A percentile compares a stretch with the other conserved stretches of the same genome.
phyloP scores from a whole-genome alignment of 352 stramenopile genomes.

The Globisporangium megalacanthum region DNA sequence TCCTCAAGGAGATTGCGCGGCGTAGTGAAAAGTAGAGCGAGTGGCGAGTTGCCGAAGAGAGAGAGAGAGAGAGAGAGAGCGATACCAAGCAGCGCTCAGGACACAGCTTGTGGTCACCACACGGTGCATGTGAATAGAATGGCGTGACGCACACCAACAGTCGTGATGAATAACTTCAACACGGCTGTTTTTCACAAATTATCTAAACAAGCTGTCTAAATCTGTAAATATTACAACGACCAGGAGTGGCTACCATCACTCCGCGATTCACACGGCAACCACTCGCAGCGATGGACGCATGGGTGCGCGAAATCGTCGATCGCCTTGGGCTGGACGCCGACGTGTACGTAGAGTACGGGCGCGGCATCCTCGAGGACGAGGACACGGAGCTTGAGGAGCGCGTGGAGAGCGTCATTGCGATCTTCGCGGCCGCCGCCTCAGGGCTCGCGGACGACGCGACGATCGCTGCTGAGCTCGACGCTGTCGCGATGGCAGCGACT shows the following conservation, averaged over 20 bases:
- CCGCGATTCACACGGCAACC: too few relatives aligned
- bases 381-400: constrained; percentile 68
- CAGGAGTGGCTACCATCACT: too few relatives aligned
- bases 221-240: neutral
- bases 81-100: neutral
- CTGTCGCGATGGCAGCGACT: constrained; percentile 38
- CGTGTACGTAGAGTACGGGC: constrained; percentile 77
- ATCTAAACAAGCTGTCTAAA: neutral
- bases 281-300: constrained; percentile 40
- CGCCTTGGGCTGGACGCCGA: constrained; percentile 52
- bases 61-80: neutral
- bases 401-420: constrained; percentile 51
- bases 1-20: constrained; percentile 73
- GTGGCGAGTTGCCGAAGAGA: neutral
- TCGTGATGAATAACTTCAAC: too few relatives aligned
- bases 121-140: neutral
- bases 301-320: constrained; percentile 53
- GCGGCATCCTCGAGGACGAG: constrained; percentile 62
- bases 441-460: constrained; percentile 36
- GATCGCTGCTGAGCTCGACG: constrained; percentile 33
- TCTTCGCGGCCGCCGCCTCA: constrained; percentile 57
- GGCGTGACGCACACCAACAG: too few relatives aligned
- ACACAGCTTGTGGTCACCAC: neutral
- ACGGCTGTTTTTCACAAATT: too few relatives aligned
- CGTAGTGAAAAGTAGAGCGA: constrained; percentile 43